Percentiles rank a stretch among this genome's conserved stretches.
Conservation (phyloP, 129 eudicot genomes). For the Escallonia herrerae region DNA sequence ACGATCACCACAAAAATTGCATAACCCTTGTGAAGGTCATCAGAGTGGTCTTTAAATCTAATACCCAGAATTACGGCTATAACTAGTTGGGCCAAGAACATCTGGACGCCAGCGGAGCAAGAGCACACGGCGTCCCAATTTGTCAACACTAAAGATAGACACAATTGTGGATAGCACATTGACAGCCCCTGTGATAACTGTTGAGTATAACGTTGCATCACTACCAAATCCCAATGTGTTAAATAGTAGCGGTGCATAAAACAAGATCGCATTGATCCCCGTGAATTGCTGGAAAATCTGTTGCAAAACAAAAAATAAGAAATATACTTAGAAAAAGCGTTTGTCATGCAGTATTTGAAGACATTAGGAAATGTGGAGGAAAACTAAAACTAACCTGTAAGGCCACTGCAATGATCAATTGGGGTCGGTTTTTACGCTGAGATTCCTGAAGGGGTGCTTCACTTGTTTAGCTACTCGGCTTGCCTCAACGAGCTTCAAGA, state of each 20-base stretch:
- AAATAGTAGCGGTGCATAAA: conserved; percentile 90
- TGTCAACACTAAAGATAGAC: conserved; percentile 76
- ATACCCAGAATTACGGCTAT: conserved; percentile 64
- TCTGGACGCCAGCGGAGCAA: conserved; percentile 82
- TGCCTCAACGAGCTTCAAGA: conserved; percentile 75
- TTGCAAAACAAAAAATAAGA: background rate
- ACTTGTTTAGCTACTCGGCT: conserved; percentile 66
- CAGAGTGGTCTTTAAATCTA: conserved; percentile 46
- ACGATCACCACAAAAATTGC: conserved; percentile 67
- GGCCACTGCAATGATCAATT: conserved; percentile 57
- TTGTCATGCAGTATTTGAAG: background rate
- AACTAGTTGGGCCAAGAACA: conserved; percentile 69
- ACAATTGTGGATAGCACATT: conserved; percentile 76
- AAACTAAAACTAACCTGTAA: conserved; percentile 41
- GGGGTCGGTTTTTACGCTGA: conserved; percentile 68
- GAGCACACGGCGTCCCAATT: conserved; percentile 62
- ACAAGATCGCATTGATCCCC: conserved; percentile 96
- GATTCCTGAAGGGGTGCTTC: conserved; percentile 85
- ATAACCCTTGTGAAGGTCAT: conserved; percentile 27
- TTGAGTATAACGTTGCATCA: conserved; percentile 73
- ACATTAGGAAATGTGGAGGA: too few species aligned
- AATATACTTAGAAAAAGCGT: background rate
- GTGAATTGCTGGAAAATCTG: conserved; percentile 91
- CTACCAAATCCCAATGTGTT: conserved; percentile 67
- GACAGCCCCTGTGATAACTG: conserved; percentile 90